Conservation (phyloP, 2,329 filamentous ascomycete genomes). For the Botrytis deweyae region DNA sequence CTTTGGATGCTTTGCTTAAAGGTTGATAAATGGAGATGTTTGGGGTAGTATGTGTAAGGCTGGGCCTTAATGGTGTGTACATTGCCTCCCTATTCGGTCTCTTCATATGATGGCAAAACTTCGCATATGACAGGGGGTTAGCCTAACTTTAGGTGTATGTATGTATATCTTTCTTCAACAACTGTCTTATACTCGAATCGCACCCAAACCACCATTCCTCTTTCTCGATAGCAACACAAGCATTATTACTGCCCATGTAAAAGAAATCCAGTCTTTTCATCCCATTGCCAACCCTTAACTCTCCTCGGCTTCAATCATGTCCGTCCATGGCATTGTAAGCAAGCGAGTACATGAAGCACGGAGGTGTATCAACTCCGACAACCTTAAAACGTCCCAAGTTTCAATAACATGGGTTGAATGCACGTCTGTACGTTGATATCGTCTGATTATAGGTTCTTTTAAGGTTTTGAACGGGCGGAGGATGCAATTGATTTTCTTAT, state of each 20-base stretch:
- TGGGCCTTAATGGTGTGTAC: neutral
- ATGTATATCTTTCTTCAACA: neutral
- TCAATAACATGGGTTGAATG: slow-evolving; percentile 19
- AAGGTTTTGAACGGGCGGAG: neutral
- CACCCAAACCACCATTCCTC: neutral
- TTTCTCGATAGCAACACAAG: neutral
- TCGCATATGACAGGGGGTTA: neutral
- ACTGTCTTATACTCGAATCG: neutral
- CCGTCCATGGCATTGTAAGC: slow-evolving; percentile 22
- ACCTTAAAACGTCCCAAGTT: slow-evolving; percentile 30
- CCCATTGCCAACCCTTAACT: neutral
- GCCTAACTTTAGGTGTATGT: neutral
- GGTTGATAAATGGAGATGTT: neutral
- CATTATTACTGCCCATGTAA: too few species aligned
- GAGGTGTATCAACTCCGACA: slow-evolving; percentile 31
- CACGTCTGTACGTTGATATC: neutral
- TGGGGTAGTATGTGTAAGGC: slow-evolving; percentile 1
- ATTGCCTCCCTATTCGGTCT: neutral
- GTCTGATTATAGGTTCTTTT: neutral
- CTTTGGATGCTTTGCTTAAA: neutral
- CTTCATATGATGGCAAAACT: neutral
- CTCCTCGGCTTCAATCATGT: slow-evolving; percentile 7
- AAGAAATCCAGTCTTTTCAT: neutral
- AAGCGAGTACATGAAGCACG: slow-evolving; percentile 32
- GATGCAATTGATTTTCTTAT: neutral